A percentile compares a stretch with the other conserved stretches of the same genome.
Evolutionary conservation across 805 yeast species (phyloP).

Genomic region (Suhomyces sp.): DNA sequence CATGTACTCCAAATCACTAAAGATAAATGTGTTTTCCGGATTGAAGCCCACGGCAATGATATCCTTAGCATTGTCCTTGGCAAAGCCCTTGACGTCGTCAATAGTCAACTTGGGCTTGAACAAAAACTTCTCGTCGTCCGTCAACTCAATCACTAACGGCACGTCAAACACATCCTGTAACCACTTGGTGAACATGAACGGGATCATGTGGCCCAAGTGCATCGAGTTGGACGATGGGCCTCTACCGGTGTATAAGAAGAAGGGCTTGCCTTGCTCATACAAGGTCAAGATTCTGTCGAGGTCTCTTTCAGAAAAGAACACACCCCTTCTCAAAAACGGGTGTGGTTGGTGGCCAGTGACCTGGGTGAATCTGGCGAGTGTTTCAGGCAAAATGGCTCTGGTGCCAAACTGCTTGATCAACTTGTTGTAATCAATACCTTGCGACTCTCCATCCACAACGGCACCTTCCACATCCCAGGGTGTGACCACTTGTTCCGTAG

Average conservation of each 20-base stretch:
- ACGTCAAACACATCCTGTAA: conserved; percentile 96
- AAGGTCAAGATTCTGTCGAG: conserved; percentile 73
- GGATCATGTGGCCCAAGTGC: conserved; percentile 97
- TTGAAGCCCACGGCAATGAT: conserved; percentile 93
- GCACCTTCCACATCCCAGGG: conserved; percentile 99
- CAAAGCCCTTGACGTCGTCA: conserved; percentile 78
- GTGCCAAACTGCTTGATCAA: conserved; percentile 88
- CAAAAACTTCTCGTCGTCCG: conserved; percentile 95
- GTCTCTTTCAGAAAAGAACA: conserved; percentile 90
- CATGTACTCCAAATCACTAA: conserved; percentile 91
- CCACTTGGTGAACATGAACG: conserved; percentile 95
- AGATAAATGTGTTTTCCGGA: conserved; percentile 91
- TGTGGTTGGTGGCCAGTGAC: conserved; percentile 93
- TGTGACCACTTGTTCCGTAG: conserved; percentile 47
- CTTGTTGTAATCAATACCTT: conserved; percentile 88
- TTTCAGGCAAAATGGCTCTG: conserved; percentile 61
- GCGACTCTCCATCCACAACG: conserved; percentile 89
- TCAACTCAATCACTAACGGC: conserved; percentile 88
- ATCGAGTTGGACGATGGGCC: conserved; percentile 94
- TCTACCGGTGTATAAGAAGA: conserved; percentile 94
- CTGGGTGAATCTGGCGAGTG: conserved; percentile 67
- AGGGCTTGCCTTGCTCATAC: conserved; percentile 92
- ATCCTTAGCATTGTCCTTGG: conserved; percentile 84
- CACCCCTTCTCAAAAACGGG: conserved; percentile 83
- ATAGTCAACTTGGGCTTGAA: conserved; percentile 89